Percentiles rank a stretch among this genome's conserved stretches.
These are phyloP conservation scores for Teunomyces funiuensis DNA, from an alignment of 805 yeast genomes.

Conservation along the genomic window DNA sequence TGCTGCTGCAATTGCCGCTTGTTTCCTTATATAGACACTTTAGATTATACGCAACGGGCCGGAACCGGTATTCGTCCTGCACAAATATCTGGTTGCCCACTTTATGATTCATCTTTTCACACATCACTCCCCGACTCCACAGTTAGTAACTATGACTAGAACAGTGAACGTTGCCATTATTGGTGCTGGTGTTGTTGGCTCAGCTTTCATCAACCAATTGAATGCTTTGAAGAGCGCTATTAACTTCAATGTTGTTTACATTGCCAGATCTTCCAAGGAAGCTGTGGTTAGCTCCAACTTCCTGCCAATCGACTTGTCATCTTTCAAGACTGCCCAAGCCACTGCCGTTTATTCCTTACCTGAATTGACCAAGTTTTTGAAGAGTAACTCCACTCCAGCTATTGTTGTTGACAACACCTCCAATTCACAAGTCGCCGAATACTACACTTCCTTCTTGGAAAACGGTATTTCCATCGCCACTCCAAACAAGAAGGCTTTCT, in stretches of 20 bases:
- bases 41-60: constrained; percentile 5
- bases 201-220: constrained; percentile 85
- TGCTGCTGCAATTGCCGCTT: constrained; percentile 1
- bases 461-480: constrained; percentile 92
- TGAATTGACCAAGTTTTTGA: constrained; percentile 62
- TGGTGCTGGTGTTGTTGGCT: constrained; percentile 94
- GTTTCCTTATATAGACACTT: constrained; percentile 2
- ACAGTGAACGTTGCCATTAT: constrained; percentile 47
- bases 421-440: constrained; percentile 69
- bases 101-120: background rate
- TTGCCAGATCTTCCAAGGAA: constrained; percentile 69
- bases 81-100: background rate
- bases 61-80: constrained; percentile 4
- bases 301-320: constrained; percentile 62
- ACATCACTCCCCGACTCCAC: background rate
- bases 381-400: constrained; percentile 68
- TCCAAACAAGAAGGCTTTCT: constrained; percentile 97
- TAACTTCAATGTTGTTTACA: constrained; percentile 71
- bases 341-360: constrained; percentile 53
- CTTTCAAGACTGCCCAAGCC: constrained; percentile 54
- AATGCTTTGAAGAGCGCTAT: constrained; percentile 58
- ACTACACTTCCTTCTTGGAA: constrained; percentile 71
- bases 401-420: constrained; percentile 95
- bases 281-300: constrained; percentile 71
- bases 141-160: constrained; percentile 19